These are phyloP conservation scores for Coemansia nantahalensis DNA, from an alignment of 192 early-diverging fungal genomes.

Conservation along the genomic window DNA sequence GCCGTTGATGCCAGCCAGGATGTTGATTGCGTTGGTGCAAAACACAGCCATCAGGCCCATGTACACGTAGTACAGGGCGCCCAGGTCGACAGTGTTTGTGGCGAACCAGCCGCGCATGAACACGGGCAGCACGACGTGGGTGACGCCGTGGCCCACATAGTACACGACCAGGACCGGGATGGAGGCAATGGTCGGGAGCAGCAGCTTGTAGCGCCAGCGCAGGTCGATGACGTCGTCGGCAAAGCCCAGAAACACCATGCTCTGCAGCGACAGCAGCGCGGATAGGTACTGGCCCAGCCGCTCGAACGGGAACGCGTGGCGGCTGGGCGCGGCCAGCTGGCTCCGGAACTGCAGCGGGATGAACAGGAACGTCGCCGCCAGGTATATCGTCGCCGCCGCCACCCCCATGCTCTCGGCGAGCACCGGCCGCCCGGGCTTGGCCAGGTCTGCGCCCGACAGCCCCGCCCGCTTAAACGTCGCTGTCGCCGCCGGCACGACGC, in stretches of 20 bases:
- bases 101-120: constrained; percentile 73
- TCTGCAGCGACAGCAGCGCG: constrained; percentile 85
- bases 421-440: constrained; percentile 67
- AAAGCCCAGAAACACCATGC: constrained; percentile 97
- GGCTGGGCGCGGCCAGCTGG: not conserved
- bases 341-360: constrained; percentile 91
- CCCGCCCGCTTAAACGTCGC: constrained; percentile 75
- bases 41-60: constrained; percentile 88
- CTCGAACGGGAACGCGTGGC: constrained; percentile 24
- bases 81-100: constrained; percentile 70
- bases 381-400: constrained; percentile 82
- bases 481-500: constrained; percentile 61
- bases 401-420: constrained; percentile 93
- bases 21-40: constrained; percentile 98
- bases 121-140: constrained; percentile 84
- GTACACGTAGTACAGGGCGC: constrained; percentile 91
- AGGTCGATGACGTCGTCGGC: constrained; percentile 98
- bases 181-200: constrained; percentile 88
- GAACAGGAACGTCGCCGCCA: constrained; percentile 85
- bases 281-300: constrained; percentile 91
- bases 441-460: constrained; percentile 74
- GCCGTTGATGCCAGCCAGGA: constrained; percentile 97
- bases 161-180: constrained; percentile 95
- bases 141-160: constrained; percentile 83
- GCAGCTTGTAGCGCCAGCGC: constrained; percentile 93